Base-by-base conservation (phyloP, 768 basidiomycete species). In the Dentipellis fragilis region DNA sequence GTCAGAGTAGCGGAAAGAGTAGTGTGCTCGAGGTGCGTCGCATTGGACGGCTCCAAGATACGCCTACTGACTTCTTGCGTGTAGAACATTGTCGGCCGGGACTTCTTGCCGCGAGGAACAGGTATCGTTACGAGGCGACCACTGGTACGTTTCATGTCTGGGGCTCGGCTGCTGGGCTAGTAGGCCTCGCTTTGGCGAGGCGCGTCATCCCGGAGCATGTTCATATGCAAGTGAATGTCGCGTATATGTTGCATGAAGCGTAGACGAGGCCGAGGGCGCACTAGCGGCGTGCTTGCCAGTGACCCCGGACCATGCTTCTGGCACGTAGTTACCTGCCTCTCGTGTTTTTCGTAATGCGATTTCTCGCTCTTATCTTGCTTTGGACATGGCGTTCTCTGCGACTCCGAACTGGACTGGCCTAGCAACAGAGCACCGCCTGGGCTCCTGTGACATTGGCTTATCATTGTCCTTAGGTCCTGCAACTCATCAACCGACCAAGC, bases 21-120 rank as follows among this genome's bases (percentile, higher is more conserved):
- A 89, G 87, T 72, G 90, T 93, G 51, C 79, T 93, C 42, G 90
- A 93, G 84, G 89, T 89, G 62, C 57, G 78, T 61, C 37, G n/a
- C 39, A 1, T 2, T 46, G n/a, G n/a, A n/a, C n/a, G n/a, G n/a
- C n/a, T n/a, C n/a, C n/a, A n/a, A n/a, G n/a, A n/a, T n/a, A 5
- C 21, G 49, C 23, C 55, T 37, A 49, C 1, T 35, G 11, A 19
- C 40, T 8, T 36, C 49, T 49, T n/a, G n/a, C n/a, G n/a, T n/a
- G n/a, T n/a, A 95, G 93, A 96, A 98, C 73, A 93, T 97, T 62
- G 94, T 97, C 54, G 96, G 96, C 57, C 83, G 95, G 62, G 96
- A 99, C 71, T 99, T 99, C 78, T 69, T 99, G 67, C 96, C 96
- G 72, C 89, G 96, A 78, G 96, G 96, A 69, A 90, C 93, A 55